Evolutionary conservation across 2,329 filamentous ascomycete genomes (phyloP), one percentile per base, ranked within the genome.

Genomic region (Chaetomium globosum): DNA sequence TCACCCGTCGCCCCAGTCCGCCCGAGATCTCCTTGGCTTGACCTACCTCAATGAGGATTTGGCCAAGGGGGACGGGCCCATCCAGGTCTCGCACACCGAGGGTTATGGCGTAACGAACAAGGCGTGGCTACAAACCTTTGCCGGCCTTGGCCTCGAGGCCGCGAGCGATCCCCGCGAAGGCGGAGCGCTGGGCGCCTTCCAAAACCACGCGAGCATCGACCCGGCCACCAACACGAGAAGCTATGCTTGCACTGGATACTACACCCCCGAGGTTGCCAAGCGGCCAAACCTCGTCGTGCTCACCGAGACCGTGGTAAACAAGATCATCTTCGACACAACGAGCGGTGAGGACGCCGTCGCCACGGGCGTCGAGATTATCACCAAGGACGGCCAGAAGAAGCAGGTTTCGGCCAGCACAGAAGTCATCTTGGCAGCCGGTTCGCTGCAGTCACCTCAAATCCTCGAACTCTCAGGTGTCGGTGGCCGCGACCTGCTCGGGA

Each of bases 371-470:
- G 68, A 75, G 53, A 63, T 76, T 21, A 21, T 69, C 67, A 66
- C 68, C 51, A 73, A 73, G 56, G 67, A 72, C 19, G 74, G 74
- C 26, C 30, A 69, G 53, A 70, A 64, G 58, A 60, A 33, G 31
- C 57, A 60, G 0, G 36, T 71, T 28, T 61, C 63, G 3, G 70
- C 68, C 49, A 59, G 28, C 39, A 13, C 26, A 2, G 80, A 82
- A 63, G 75, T 82, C 1, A 76, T 82, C 49, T 69, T 83, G 3
- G 75, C 78, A 0, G 78, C 78, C 0, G 79, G 80, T 1, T 74
- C 75, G 0, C 72, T 80, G 23, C 63, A 78, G 56, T 79, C 75
- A 1, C 75, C 76, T 2, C 74, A 75, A 53, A 65, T 77, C 3
- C 70, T 78, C 9, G 74, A 77, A 63, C 65, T 76, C 7, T 78